Evolutionary conservation across 345 rosid species (phyloP), one percentile per base, ranked within the genome.

Genomic region (Reutealis trisperma): DNA sequence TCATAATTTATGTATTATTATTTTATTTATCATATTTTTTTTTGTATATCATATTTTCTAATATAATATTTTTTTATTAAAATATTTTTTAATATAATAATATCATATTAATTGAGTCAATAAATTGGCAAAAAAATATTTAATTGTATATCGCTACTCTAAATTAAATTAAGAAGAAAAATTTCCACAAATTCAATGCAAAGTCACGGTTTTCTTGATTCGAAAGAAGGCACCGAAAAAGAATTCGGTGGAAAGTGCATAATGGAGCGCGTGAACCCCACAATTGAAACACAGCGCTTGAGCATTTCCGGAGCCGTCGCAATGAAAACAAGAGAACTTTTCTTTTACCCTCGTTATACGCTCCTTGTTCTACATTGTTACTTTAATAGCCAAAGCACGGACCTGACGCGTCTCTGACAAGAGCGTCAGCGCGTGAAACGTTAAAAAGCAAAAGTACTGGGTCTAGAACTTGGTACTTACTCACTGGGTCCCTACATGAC

Each of bases 401-500:
- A 19, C 10, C 1, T 13, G 64, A 71, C 75, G 52, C 64, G 75
- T 21, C 27, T 8, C 10, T 34, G 4, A 34, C 37, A 34, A 34
- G 37, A 3, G 19, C 47, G 9, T 6, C 8, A 47, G 16, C 41
- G 10, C 22, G 59, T 49, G n/a, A 4, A 24, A 1, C 4, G 15
- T 67, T 19, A n/a, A 25, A 8, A 12, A 27, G 15, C n/a, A 25
- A 0, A 22, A 47, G 32, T 47, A 30, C 58, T 68, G 83, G 71
- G 57, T 64, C 51, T 57, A 51, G 41, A 63, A 75, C n/a, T 8
- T 8, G 41, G 19, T 6, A 7, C 4, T 2, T 0, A 5, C 44
- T n/a, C 4, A 18, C 54, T 19, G 65, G 64, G 60, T 32, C 76
- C 72, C 54, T 11, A 44, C 76, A 7, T 30, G 76, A 64, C 49